A percentile compares a stretch with the other conserved stretches of the same genome.
Conservation (phyloP, 208 protist species). For the Wallacemonas sp. region DNA sequence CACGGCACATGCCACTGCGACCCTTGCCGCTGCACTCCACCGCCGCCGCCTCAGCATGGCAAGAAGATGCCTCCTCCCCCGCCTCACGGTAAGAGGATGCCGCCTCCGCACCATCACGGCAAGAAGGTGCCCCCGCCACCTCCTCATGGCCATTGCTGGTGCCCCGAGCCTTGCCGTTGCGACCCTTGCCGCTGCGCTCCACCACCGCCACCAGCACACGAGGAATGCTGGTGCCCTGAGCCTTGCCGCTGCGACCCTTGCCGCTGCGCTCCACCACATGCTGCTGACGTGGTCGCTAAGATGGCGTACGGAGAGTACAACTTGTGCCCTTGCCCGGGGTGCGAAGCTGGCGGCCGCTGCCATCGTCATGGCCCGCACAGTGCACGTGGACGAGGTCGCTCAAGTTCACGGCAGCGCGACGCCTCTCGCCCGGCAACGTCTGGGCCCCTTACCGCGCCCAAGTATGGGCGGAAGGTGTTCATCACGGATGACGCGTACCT, state of each 20-base stretch:
- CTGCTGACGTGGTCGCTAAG: conserved; percentile 34
- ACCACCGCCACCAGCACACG: background rate
- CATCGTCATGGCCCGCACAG: background rate
- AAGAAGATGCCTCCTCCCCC: conserved; percentile 1
- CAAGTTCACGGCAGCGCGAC: background rate
- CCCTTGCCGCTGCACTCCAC: conserved; percentile 11
- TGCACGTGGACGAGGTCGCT: conserved; percentile 7
- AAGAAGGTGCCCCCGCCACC: conserved; percentile 15
- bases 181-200: conserved; percentile 13
- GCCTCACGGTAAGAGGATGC: background rate
- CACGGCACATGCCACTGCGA: background rate
- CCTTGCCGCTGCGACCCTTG: background rate
- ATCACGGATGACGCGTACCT: conserved; percentile 81
- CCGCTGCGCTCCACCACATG: conserved; percentile 14
- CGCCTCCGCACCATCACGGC: background rate
- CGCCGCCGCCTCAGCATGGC: no score
- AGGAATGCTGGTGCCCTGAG: background rate
- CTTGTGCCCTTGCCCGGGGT: conserved; percentile 26
- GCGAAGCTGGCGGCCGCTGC: conserved; percentile 20
- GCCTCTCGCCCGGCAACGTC: background rate
- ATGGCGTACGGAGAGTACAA: conserved; percentile 28
- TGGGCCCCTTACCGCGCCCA: conserved; percentile 13
- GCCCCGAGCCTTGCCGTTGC: background rate
- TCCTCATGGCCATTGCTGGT: conserved; percentile 3
- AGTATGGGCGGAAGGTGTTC: conserved; percentile 73